Evolutionary conservation across 352 stramenopile genomes (phyloP), one percentile per base, ranked within the genome.

Genomic region (Peronosclerospora sorghi): DNA sequence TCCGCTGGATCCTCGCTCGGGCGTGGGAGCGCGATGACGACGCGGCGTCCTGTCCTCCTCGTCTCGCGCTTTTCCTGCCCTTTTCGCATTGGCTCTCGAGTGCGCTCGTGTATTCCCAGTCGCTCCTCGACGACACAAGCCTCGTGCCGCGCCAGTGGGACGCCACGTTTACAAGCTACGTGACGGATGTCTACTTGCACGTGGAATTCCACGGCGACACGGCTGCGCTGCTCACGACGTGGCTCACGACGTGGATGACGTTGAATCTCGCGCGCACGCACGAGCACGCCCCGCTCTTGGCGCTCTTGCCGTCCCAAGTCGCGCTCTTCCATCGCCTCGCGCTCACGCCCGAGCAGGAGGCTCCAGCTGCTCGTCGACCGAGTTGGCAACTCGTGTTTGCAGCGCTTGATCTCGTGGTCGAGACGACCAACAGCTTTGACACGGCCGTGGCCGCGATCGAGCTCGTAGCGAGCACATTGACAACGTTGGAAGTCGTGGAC

Each of bases 111-210:
- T 70, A 62, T 35, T 70, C 60, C 26, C 56, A 70, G 51, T 63
- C 62, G 6, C 59, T 56, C 43, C 38, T 61, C 26, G 53, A 64
- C 32, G 39, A 62, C 7, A 38, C 45, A 2, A 52, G 45, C 27
- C 19, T 41, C 23, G 45, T 36, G 1, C 59, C 59, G 32, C 46
- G 54, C 29, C 36, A 40, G 19, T 81, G 68, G 68, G 68, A 81
- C 32, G 56, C 56, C 29, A 53, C 49, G 5, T 78, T 78, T 27
- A 54, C 35, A 0, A 53, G 63, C 34, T 68, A 73, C 23, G 41
- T 72, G 32, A 64, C 58, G 0, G 53, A 67, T 28, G 14, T 86
- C 42, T 88, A 85, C 28, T 47, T 88, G n/a, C 64, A 51, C 1
- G 19, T 86, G 4, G 47, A 88, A 45, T 88, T 83, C 35, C 27